phyloP scores from a whole-genome alignment of 495 filamentous ascomycete species.

The Staphylotrichum longicolle region DNA sequence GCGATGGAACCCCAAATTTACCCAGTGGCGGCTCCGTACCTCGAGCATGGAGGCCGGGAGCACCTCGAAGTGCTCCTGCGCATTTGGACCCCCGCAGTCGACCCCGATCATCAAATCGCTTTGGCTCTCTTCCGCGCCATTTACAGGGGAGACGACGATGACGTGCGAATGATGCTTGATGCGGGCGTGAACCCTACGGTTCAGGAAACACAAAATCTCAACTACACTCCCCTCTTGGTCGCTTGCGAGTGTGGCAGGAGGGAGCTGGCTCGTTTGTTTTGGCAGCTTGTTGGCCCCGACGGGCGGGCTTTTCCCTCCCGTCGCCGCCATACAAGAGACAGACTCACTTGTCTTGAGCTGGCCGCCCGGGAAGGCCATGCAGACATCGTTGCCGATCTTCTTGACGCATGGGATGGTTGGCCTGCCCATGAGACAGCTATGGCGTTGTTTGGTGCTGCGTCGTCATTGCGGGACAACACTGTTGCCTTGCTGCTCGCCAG shows the following conservation, averaged over 20 bases:
- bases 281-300: constrained; percentile 7
- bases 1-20: too few relatives aligned
- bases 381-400: constrained; percentile 12
- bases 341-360: not conserved
- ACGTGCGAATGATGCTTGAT: constrained; percentile 4
- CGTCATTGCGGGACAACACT: not conserved
- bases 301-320: not conserved
- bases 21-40: not conserved
- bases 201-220: not conserved
- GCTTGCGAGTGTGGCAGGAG: not conserved
- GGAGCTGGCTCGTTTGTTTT: constrained; percentile 3
- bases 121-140: not conserved
- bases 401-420: constrained; percentile 8
- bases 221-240: not conserved
- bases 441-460: not conserved
- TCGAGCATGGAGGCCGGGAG: not conserved
- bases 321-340: not conserved
- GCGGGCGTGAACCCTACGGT: constrained; percentile 9
- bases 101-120: too few relatives aligned
- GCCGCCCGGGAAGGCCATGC: constrained; percentile 1
- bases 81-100: too few relatives aligned
- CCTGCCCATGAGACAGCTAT: not conserved
- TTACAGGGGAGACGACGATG: constrained; percentile 8
- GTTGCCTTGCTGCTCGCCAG: not conserved
- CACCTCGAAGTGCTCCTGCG: too few relatives aligned